Conservation (phyloP, 805 yeast genomes). For the Saturnispora hagleri region DNA sequence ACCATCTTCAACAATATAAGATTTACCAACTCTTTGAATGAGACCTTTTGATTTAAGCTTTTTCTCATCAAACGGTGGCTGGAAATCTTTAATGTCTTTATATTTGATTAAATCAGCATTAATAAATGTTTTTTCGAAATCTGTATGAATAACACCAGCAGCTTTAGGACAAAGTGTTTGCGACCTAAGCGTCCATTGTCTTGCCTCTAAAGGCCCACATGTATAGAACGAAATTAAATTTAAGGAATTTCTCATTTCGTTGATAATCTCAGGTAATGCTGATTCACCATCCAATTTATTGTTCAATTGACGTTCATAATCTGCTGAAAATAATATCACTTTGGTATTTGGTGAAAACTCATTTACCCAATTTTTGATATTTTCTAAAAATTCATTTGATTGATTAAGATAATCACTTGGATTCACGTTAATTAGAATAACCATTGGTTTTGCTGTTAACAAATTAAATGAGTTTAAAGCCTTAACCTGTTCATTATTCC, state of each 20-base stretch:
- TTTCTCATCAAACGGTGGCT: conserved; percentile 60
- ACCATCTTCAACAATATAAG: conserved; percentile 90
- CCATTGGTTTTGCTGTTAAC: conserved; percentile 92
- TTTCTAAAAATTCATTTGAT: conserved; percentile 76
- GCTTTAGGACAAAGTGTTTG: conserved; percentile 97
- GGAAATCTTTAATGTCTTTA: conserved; percentile 60
- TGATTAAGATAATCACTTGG: conserved; percentile 83
- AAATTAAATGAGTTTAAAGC: conserved; percentile 76
- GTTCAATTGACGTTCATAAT: conserved; percentile 22
- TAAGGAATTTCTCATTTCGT: conserved; percentile 77
- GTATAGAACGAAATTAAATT: conserved; percentile 92
- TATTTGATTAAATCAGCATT: conserved; percentile 89
- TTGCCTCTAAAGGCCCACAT: conserved; percentile 90
- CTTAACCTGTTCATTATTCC: conserved; percentile 91
- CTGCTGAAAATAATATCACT: conserved; percentile 27
- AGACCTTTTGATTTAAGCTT: conserved; percentile 84
- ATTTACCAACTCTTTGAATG: conserved; percentile 86
- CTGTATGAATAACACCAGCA: conserved; percentile 96
- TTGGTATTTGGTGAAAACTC: conserved; percentile 69
- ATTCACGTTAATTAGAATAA: conserved; percentile 82
- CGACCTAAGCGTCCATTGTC: conserved; percentile 94
- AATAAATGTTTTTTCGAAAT: conserved; percentile 88
- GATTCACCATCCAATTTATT: conserved; percentile 31
- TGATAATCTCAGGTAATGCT: conserved; percentile 79
- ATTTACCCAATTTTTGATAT: conserved; percentile 87